Evolutionary conservation across 345 rosid genomes (phyloP).

Genomic region (Populus davidiana): DNA sequence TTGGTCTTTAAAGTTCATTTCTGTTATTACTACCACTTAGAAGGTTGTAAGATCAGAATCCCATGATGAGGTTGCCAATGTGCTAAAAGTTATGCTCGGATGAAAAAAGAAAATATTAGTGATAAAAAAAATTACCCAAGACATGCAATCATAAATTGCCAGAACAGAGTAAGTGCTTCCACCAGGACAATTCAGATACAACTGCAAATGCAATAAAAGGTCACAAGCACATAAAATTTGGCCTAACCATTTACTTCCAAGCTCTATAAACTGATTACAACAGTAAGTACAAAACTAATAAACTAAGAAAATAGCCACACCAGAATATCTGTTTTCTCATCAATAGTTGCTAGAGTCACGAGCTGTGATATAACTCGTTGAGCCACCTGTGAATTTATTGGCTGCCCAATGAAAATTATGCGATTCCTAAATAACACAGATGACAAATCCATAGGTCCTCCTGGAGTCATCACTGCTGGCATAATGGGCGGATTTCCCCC

Average conservation of each 20-base stretch:
- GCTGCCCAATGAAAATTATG: constrained; percentile 84
- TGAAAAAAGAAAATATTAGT: neutral
- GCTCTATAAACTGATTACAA: neutral
- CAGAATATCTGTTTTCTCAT: constrained; percentile 87
- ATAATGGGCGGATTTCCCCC: constrained; percentile 78
- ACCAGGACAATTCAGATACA: constrained; percentile 89
- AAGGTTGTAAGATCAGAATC: constrained; percentile 2
- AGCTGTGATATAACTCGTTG: constrained; percentile 91
- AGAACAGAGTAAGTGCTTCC: constrained; percentile 85
- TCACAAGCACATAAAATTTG: constrained; percentile 8
- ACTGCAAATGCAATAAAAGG: constrained; percentile 36
- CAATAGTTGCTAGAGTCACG: constrained; percentile 79
- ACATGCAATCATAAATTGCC: constrained; percentile 96
- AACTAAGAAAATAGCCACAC: constrained; percentile 29
- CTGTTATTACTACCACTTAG: neutral
- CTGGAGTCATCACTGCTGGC: constrained; percentile 88
- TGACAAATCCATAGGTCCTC: constrained; percentile 85
- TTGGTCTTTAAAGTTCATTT: neutral
- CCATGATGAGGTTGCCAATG: neutral
- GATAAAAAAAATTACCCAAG: constrained; percentile 55
- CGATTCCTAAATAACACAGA: constrained; percentile 78
- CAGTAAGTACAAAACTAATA: constrained; percentile 3
- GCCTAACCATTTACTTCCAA: neutral
- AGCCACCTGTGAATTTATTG: constrained; percentile 79
- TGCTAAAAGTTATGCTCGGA: neutral